Conservation (phyloP, 140 eudicot species). For the Oenanthe javanica region DNA sequence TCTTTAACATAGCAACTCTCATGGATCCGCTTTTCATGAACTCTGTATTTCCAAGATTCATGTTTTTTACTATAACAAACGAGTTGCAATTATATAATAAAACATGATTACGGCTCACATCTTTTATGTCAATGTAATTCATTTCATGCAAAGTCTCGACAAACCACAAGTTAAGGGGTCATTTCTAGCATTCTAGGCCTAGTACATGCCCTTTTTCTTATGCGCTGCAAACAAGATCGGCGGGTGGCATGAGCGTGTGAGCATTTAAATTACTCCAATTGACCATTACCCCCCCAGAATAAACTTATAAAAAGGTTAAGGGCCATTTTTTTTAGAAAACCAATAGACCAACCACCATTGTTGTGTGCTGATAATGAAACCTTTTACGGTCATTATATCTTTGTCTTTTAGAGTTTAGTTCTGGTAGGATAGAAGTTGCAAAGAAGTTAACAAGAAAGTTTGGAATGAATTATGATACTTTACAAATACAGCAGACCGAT, state of each 20-base stretch:
- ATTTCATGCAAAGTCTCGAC: neutral
- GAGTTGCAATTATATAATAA: neutral
- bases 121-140: neutral
- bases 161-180: no score
- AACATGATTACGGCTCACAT: neutral
- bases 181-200: no score
- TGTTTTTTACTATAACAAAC: neutral
- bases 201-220: no score
- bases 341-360: neutral
- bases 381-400: neutral
- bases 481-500: neutral
- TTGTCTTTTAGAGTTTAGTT: neutral
- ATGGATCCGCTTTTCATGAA: neutral
- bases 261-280: neutral
- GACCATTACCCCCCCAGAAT: neutral
- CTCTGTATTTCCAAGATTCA: neutral
- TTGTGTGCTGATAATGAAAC: neutral
- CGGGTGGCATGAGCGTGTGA: neutral
- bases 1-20: slow-evolving; percentile 14
- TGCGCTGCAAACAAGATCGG: neutral
- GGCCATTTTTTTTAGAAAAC: neutral
- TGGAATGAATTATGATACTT: slow-evolving; percentile 2
- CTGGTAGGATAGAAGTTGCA: neutral
- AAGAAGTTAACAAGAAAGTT: slow-evolving; percentile 5
- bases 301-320: neutral